These are phyloP conservation scores for Nakazawaea ernobii DNA, from an alignment of 805 yeast species.

Conservation along the genomic window DNA sequence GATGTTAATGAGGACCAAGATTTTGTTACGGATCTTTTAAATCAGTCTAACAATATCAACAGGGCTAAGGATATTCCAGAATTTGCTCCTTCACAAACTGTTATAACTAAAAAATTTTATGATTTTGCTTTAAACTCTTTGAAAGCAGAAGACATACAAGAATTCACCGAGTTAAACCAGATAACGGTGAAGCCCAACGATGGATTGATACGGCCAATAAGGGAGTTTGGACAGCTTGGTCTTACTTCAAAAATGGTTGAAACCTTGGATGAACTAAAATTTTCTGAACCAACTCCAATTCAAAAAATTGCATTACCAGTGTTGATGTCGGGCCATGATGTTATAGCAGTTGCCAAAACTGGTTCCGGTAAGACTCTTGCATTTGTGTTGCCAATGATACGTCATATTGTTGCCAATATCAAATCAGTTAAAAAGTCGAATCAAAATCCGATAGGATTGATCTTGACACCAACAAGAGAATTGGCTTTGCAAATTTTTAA, in stretches of 20 bases:
- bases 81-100: constrained; percentile 40
- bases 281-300: constrained; percentile 71
- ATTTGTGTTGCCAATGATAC: constrained; percentile 73
- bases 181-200: constrained; percentile 55
- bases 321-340: constrained; percentile 83
- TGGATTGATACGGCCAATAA: constrained; percentile 57
- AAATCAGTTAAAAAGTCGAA: constrained; percentile 25
- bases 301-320: constrained; percentile 91
- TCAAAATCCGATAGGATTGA: constrained; percentile 72
- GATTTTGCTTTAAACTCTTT: constrained; percentile 49
- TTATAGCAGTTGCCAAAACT: constrained; percentile 92
- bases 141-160: constrained; percentile 49
- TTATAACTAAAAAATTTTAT: constrained; percentile 60
- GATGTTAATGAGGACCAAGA: constrained; percentile 23
- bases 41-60: constrained; percentile 37
- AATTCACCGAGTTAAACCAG: constrained; percentile 54
- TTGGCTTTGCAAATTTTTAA: constrained; percentile 77
- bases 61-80: constrained; percentile 42
- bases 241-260: constrained; percentile 54
- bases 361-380: constrained; percentile 96
- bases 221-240: constrained; percentile 79
- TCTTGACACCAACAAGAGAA: constrained; percentile 91
- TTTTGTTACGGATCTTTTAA: constrained; percentile 29
- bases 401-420: constrained; percentile 76
- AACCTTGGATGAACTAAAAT: constrained; percentile 46